Evolutionary conservation across 768 basidiomycete species (phyloP), one percentile per base, ranked within the genome.

Genomic region (Boletus pseudopeckii): DNA sequence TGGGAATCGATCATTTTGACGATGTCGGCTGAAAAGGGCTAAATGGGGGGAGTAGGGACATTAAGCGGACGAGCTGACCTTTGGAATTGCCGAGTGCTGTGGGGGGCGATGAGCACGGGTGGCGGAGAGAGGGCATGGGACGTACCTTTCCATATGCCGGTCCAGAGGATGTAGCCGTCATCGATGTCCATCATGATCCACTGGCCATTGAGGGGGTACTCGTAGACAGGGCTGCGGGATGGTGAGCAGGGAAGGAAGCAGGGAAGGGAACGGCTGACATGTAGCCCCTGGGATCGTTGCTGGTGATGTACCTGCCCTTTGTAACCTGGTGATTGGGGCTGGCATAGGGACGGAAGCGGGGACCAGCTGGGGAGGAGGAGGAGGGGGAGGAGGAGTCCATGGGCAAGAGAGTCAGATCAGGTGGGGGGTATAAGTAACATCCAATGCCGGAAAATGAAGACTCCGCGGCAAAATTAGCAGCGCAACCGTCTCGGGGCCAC

Each of bases 101-200:
- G 53, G 24, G 9, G 20, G 11, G 52, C 47, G 61, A 58, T 61
- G 53, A 64, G 58, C 4, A 36, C 9, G 45, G 40, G 30, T 7
- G 37, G 22, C 26, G 24, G 36, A 17, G n/a, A 0, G 17, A 24
- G 43, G 18, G 22, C 0, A 42, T 53, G 10, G 5, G 20, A 56
- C 75, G 55, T 54, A 90, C 90, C 91, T 79, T 94, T 94, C 92
- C 92, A 94, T 49, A 94, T 94, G 10, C 90, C 89, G 1, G 92
- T 94, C 91, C 92, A 94, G 17, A 92, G 76, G 53, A 94, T 86
- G 68, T 91, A 93, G 4, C 92, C 92, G 67, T 92, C 91, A 67
- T 94, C 92, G 65, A 90, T 88, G 74, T 94, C 92, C 82, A 93
- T 91, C 92, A 94, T 93, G 64, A 94, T 90, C 88, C 90, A 92